These are phyloP conservation scores for Aspergillus sp. DNA, from an alignment of 2,329 filamentous ascomycete species.

Conservation along the genomic window DNA sequence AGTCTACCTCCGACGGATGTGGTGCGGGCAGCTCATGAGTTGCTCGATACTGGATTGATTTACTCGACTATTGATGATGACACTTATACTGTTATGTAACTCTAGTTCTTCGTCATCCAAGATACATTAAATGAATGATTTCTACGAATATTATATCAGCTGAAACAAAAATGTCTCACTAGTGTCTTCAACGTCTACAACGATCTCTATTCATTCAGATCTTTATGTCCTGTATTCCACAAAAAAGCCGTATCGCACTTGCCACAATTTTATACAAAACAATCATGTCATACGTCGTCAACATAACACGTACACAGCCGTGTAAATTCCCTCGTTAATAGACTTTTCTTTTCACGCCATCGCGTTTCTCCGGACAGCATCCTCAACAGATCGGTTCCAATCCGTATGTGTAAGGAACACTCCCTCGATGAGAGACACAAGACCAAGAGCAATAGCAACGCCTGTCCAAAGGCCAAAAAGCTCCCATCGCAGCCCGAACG, in stretches of 20 bases:
- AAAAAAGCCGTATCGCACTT: too few species aligned
- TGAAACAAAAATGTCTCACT: neutral
- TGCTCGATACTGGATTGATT: conserved; percentile 71
- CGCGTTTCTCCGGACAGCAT: conserved; percentile 58
- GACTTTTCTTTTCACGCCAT: conserved; percentile 8
- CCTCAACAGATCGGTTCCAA: conserved; percentile 61
- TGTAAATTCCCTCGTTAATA: neutral
- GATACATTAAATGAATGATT: neutral
- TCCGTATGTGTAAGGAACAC: conserved; percentile 56
- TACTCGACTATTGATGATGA: conserved; percentile 92
- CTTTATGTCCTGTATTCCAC: neutral
- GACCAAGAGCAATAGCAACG: conserved; percentile 67
- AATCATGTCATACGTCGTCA: neutral
- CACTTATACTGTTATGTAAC: conserved; percentile 84
- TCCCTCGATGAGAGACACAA: conserved; percentile 57
- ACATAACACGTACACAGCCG: neutral
- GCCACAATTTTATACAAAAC: too few species aligned
- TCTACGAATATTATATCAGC: neutral
- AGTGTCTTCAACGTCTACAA: neutral
- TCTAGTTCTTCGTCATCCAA: conserved; percentile 6
- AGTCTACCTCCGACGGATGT: conserved; percentile 70
- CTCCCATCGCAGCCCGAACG: conserved; percentile 75
- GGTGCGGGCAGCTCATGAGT: conserved; percentile 74
- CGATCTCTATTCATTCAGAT: neutral
- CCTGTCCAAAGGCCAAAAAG: conserved; percentile 80